Percentiles rank a stretch among this genome's conserved stretches.
Conservation (phyloP, 768 basidiomycete genomes). For the Lyophyllum semitale region DNA sequence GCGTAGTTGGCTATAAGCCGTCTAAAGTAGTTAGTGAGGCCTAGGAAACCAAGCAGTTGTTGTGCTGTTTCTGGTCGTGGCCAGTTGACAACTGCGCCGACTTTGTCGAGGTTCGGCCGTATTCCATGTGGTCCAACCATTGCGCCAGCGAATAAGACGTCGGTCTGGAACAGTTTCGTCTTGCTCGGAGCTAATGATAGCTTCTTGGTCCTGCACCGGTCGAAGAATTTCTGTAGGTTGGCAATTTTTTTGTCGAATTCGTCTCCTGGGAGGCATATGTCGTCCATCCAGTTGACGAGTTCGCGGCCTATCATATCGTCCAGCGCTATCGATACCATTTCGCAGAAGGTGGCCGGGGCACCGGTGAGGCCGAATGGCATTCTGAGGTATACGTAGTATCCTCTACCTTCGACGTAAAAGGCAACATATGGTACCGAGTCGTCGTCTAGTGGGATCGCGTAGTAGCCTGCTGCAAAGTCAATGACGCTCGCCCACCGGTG, state of each 20-base stretch:
- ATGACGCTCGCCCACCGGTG: slow-evolving; percentile 34
- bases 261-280: slow-evolving; percentile 33
- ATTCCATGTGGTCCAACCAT: slow-evolving; percentile 32
- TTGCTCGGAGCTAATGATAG: slow-evolving; percentile 39
- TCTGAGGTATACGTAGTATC: neutral
- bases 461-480: slow-evolving; percentile 43
- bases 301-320: slow-evolving; percentile 23
- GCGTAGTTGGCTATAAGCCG: slow-evolving; percentile 34
- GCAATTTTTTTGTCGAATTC: slow-evolving; percentile 26
- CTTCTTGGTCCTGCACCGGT: slow-evolving; percentile 21
- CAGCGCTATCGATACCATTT: slow-evolving; percentile 23
- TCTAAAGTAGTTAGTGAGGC: slow-evolving; percentile 35
- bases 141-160: slow-evolving; percentile 35
- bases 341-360: slow-evolving; percentile 34
- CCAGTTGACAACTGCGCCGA: slow-evolving; percentile 38
- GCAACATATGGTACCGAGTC: slow-evolving; percentile 27
- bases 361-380: slow-evolving; percentile 47
- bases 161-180: slow-evolving; percentile 33
- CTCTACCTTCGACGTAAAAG: slow-evolving; percentile 29
- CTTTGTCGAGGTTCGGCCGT: slow-evolving; percentile 32
- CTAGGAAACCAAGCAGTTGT: slow-evolving; percentile 33
- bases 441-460: slow-evolving; percentile 18
- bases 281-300: slow-evolving; percentile 39
- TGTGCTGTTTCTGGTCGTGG: slow-evolving; percentile 24
- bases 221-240: slow-evolving; percentile 26